These are phyloP conservation scores for Sporothrix mexicana DNA, from an alignment of 2,329 filamentous ascomycete genomes.

Conservation along the genomic window DNA sequence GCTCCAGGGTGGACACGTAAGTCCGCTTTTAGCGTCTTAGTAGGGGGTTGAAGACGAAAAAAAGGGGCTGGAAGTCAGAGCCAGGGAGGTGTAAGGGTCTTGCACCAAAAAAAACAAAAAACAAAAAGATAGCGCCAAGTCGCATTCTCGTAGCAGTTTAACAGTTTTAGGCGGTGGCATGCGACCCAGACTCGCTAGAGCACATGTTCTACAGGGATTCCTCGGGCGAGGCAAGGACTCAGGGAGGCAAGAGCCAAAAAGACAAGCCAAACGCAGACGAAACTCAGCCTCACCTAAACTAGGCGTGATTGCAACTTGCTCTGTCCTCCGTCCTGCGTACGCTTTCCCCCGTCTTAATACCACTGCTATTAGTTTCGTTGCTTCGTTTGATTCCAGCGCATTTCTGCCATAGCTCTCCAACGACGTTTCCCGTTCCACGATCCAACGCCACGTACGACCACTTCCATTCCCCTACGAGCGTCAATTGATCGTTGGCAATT, in stretches of 20 bases:
- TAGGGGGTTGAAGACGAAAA: background rate
- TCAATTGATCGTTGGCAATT: too few species aligned
- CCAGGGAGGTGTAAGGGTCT: too few species aligned
- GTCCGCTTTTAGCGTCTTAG: background rate
- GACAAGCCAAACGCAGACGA: background rate
- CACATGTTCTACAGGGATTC: slow-evolving; percentile 21
- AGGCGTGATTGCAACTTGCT: background rate
- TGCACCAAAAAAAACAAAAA: too few species aligned
- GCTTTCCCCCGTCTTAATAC: background rate
- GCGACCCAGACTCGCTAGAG: background rate
- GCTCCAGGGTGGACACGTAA: slow-evolving; percentile 13
- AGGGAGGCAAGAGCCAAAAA: background rate
- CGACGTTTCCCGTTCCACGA: background rate
- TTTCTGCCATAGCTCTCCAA: background rate
- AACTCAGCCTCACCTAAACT: slow-evolving; percentile 10
- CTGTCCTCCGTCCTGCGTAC: background rate
- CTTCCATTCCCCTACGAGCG: background rate
- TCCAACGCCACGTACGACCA: background rate
- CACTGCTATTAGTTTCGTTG: background rate
- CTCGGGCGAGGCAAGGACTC: slow-evolving; percentile 1
- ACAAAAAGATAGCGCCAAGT: slow-evolving; percentile 18
- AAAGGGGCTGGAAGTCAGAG: background rate
- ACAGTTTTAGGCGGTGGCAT: background rate
- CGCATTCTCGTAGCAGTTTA: background rate
- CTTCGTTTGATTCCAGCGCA: too few species aligned